Percentiles rank a stretch among this genome's conserved stretches.
Evolutionary conservation across 2,329 filamentous ascomycete species (phyloP).

Genomic region (Trichoderma koningii): DNA sequence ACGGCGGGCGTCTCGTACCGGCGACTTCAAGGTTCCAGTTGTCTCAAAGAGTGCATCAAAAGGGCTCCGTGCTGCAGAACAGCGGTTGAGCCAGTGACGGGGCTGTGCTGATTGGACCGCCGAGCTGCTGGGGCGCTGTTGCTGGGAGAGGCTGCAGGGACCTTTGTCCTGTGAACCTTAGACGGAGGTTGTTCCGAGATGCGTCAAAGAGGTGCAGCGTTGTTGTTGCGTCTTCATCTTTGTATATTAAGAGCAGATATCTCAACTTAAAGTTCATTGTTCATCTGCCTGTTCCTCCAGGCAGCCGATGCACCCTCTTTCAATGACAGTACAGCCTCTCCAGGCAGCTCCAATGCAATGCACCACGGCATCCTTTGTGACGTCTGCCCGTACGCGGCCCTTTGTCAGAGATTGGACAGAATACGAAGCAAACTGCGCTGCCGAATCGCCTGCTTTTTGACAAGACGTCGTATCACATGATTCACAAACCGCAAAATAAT

Average conservation of each 20-base stretch:
- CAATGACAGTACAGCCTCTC: not conserved
- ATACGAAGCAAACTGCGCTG: constrained; percentile 29
- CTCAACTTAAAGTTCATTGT: not conserved
- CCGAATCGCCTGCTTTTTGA: not conserved
- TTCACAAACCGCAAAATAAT: not conserved
- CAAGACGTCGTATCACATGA: not conserved
- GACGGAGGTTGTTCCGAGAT: not conserved
- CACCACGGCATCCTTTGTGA: constrained; percentile 26
- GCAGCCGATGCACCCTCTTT: not conserved
- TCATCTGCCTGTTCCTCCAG: not conserved
- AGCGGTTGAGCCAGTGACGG: constrained; percentile 2
- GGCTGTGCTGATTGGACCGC: constrained; percentile 1
- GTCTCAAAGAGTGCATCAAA: not conserved
- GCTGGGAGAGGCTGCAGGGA: constrained; percentile 3
- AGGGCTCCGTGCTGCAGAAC: not conserved
- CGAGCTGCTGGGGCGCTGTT: constrained; percentile 17
- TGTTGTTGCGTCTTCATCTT: not conserved
- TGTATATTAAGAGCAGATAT: not conserved
- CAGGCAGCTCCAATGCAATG: constrained; percentile 12
- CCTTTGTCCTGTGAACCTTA: not conserved
- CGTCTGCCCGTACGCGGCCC: constrained; percentile 32
- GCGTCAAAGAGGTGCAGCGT: not conserved
- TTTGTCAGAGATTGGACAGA: constrained; percentile 29
- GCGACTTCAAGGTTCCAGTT: not conserved
- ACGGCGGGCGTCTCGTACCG: not conserved